phyloP scores from a whole-genome alignment of 2,329 filamentous ascomycete species.

The Xylaria sp. region DNA sequence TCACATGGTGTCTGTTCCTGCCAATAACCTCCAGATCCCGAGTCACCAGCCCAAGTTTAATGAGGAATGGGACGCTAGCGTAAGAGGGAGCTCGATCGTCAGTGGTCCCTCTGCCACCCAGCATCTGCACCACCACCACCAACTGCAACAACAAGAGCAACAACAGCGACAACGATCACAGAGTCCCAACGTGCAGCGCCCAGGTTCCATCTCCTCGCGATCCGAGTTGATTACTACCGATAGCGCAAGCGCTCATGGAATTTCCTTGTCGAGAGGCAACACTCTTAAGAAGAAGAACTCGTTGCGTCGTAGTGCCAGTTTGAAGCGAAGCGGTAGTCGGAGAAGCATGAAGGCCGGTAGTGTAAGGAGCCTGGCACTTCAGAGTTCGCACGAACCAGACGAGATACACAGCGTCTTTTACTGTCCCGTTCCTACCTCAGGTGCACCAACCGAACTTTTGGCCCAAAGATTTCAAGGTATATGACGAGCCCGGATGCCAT shows the following conservation, averaged over 20 bases:
- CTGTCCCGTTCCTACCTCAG: conserved; percentile 87
- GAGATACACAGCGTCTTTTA: conserved; percentile 86
- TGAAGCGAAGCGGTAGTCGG: conserved; percentile 83
- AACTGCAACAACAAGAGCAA: conserved; percentile 40
- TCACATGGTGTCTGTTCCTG: conserved; percentile 44
- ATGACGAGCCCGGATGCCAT: conserved; percentile 41
- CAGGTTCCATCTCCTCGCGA: conserved; percentile 66
- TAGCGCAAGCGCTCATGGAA: conserved; percentile 49
- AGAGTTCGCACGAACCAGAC: conserved; percentile 73
- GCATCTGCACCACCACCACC: conserved; percentile 29
- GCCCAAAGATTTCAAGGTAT: conserved; percentile 88
- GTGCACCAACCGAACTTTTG: conserved; percentile 87
- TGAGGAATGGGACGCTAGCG: conserved; percentile 77
- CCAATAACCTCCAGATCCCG: conserved; percentile 39
- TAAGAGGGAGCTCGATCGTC: conserved; percentile 72
- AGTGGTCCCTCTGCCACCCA: conserved; percentile 55
- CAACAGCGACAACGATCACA: conserved; percentile 41
- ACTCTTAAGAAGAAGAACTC: conserved; percentile 92
- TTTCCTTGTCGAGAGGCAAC: conserved; percentile 62
- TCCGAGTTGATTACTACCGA: conserved; percentile 60
- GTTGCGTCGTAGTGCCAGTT: conserved; percentile 75
- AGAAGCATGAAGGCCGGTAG: conserved; percentile 86
- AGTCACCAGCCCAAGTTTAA: conserved; percentile 65
- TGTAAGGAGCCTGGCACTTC: conserved; percentile 80
- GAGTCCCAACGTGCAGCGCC: conserved; percentile 63